Conservation (phyloP, 192 early-diverging fungal genomes). For the Backusella australiensis region DNA sequence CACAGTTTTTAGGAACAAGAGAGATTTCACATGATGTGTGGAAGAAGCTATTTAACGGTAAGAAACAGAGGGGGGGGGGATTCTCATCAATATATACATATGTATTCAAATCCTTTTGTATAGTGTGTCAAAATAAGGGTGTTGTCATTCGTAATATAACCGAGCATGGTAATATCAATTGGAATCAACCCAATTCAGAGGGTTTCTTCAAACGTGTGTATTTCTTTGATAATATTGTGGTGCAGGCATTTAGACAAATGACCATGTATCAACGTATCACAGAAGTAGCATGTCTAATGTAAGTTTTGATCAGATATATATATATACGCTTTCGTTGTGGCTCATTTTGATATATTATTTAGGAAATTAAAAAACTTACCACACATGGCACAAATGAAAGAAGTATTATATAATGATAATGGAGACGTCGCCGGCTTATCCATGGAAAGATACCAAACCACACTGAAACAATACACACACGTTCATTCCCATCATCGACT, state of each 20-base stretch:
- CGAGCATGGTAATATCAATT: constrained; percentile 21
- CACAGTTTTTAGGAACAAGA: constrained; percentile 2
- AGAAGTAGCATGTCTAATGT: constrained; percentile 56
- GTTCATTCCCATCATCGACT: constrained; percentile 52
- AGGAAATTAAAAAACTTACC: constrained; percentile 43
- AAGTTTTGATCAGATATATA: constrained; percentile 18
- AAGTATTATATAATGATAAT: constrained; percentile 47
- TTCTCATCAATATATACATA: background rate
- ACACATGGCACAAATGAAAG: constrained; percentile 55
- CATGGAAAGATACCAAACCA: constrained; percentile 57
- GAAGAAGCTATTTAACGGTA: constrained; percentile 30
- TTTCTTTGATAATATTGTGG: constrained; percentile 50
- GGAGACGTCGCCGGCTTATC: constrained; percentile 57
- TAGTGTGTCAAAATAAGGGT: constrained; percentile 23
- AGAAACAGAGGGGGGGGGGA: background rate
- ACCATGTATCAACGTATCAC: constrained; percentile 54
- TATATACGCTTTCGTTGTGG: too few species aligned
- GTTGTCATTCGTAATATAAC: constrained; percentile 16
- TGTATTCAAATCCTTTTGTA: background rate
- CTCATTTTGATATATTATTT: background rate
- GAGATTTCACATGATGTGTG: constrained; percentile 29
- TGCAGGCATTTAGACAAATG: constrained; percentile 61
- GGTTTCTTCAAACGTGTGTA: constrained; percentile 60
- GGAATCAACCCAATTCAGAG: constrained; percentile 43
- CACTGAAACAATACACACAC: constrained; percentile 52